These are phyloP conservation scores for Sporothrix sp. DNA, from an alignment of 2,329 filamentous ascomycete genomes.

Conservation along the genomic window DNA sequence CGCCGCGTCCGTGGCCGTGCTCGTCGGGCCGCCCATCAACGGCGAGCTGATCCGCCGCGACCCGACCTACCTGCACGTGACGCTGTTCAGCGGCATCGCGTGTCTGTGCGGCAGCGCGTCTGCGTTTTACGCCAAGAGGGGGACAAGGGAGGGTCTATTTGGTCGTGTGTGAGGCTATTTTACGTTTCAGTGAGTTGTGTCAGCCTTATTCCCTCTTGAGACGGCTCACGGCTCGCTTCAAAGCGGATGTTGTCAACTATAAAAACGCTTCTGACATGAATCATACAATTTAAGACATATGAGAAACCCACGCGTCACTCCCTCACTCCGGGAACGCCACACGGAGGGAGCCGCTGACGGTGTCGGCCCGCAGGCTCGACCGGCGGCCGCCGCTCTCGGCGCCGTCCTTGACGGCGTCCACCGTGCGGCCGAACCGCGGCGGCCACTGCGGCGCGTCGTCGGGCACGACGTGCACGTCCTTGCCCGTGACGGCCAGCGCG, in stretches of 20 bases:
- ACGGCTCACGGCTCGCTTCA: no score
- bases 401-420: constrained; percentile 15
- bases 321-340: constrained; percentile 9
- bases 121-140: constrained; percentile 15
- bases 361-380: constrained; percentile 3
- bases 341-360: constrained; percentile 8
- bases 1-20: constrained; percentile 28
- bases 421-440: neutral
- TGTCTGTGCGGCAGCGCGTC: constrained; percentile 24
- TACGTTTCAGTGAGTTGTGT: neutral
- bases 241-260: no score
- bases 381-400: neutral
- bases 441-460: constrained; percentile 16
- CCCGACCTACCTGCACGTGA: constrained; percentile 27
- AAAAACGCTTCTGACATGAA: no score
- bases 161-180: neutral
- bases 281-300: no score
- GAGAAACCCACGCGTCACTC: neutral
- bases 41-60: constrained; percentile 33
- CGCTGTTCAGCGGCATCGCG: constrained; percentile 29
- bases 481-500: constrained; percentile 30
- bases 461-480: constrained; percentile 32
- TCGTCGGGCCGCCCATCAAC: constrained; percentile 37
- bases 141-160: constrained; percentile 25
- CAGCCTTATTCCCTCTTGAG: neutral